A percentile compares a stretch with the other conserved stretches of the same genome.
These are phyloP conservation scores for Odonthalia washingtoniensis DNA, from an alignment of 31 red algal genomes.

Conservation along the genomic window DNA sequence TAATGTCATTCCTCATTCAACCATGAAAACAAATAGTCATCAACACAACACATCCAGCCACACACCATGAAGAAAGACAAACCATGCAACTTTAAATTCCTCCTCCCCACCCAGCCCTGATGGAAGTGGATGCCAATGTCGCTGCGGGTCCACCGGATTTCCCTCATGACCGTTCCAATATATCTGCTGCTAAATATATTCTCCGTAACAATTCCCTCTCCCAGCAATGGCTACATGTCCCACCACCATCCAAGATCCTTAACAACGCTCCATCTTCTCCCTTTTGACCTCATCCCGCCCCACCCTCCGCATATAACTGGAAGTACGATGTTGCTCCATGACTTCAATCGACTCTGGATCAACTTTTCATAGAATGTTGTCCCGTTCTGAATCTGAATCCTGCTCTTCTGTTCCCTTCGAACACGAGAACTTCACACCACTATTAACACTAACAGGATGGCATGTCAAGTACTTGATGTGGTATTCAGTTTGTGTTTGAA, in stretches of 20 bases:
- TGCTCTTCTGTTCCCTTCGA: conserved; percentile 63
- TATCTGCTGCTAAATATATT: conserved; percentile 11
- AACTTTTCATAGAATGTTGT: conserved; percentile 83
- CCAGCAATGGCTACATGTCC: conserved; percentile 1
- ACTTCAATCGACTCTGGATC: conserved; percentile 83
- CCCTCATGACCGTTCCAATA: neutral
- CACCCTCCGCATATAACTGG: conserved; percentile 48
- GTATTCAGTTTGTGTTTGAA: too few relatives aligned
- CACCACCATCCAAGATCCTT: conserved; percentile 19
- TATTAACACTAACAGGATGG: too few relatives aligned
- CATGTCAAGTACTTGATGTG: too few relatives aligned
- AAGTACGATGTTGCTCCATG: conserved; percentile 66
- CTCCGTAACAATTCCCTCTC: conserved; percentile 30
- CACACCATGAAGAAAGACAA: conserved; percentile 49
- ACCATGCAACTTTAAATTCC: conserved; percentile 57
- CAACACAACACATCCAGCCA: conserved; percentile 52
- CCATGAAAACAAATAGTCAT: too few relatives aligned
- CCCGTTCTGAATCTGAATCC: conserved; percentile 60
- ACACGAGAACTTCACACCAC: too few relatives aligned
- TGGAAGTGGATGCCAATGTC: conserved; percentile 72
- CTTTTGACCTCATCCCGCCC: conserved; percentile 37
- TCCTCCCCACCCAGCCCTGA: conserved; percentile 47
- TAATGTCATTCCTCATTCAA: too few relatives aligned
- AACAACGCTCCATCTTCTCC: conserved; percentile 23
- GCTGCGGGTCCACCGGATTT: neutral